These are phyloP conservation scores for Tetradesmus lagerheimii DNA, from an alignment of 139 green algal genomes.

Conservation along the genomic window DNA sequence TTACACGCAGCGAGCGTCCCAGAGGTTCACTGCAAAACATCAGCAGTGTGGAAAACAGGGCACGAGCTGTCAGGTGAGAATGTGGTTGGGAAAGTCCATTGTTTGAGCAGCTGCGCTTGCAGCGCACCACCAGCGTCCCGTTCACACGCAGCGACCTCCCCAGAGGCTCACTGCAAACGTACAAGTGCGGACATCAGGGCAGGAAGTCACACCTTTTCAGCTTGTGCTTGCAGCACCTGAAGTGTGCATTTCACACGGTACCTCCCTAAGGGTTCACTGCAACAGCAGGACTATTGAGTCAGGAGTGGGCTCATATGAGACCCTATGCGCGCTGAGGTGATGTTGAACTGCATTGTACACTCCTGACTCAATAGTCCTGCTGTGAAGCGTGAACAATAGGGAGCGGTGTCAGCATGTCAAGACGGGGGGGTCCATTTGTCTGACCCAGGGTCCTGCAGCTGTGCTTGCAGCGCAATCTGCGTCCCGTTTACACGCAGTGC, in stretches of 20 bases:
- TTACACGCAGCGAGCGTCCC: neutral
- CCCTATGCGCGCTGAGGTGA: too few species aligned
- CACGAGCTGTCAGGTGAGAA: neutral
- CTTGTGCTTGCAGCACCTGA: neutral
- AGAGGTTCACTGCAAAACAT: neutral
- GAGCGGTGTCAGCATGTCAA: too few species aligned
- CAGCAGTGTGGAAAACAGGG: neutral
- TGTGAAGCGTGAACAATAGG: too few species aligned
- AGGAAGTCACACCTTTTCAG: too few species aligned
- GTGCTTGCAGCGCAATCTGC: neutral
- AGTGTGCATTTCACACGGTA: too few species aligned
- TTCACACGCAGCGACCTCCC: neutral
- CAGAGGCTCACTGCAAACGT: neutral
- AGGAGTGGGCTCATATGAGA: too few species aligned
- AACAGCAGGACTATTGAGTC: too few species aligned
- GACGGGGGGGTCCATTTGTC: slow-evolving; percentile 30
- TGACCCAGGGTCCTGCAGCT: too few species aligned
- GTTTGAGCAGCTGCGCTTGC: neutral
- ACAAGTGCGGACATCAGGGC: too few species aligned
- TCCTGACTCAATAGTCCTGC: too few species aligned
- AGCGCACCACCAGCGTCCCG: neutral
- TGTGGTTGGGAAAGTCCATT: neutral
- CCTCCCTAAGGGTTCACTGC: too few species aligned
- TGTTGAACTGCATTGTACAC: too few species aligned
- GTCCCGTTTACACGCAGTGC: neutral